Evolutionary conservation across 2,329 filamentous ascomycete genomes (phyloP).

Genomic region (Pseudocercospora pini-densiflorae): DNA sequence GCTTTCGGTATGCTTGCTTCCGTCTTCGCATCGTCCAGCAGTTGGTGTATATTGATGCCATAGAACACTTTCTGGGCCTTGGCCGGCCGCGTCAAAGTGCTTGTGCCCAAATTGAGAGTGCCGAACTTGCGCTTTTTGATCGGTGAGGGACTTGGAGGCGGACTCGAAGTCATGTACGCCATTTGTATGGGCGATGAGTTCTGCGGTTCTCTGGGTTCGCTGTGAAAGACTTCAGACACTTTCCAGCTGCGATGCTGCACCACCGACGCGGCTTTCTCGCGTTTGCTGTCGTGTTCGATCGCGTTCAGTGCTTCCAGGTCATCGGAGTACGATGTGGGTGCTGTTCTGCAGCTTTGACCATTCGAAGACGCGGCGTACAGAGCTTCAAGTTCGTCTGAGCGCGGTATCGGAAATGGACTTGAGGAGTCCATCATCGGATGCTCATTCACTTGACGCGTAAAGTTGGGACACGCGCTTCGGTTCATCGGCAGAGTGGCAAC

Average conservation of each 20-base stretch:
- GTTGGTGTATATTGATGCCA: slow-evolving; percentile 85
- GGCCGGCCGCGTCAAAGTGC: slow-evolving; percentile 51
- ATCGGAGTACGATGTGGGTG: slow-evolving; percentile 32
- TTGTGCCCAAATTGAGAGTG: slow-evolving; percentile 36
- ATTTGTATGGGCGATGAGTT: slow-evolving; percentile 63
- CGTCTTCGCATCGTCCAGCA: slow-evolving; percentile 73
- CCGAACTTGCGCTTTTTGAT: slow-evolving; percentile 38
- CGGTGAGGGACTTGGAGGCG: slow-evolving; percentile 55
- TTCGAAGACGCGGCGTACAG: slow-evolving; percentile 16
- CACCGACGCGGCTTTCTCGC: slow-evolving; percentile 48
- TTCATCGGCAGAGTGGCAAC: neutral
- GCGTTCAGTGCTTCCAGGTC: slow-evolving; percentile 47
- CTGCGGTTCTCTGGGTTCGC: slow-evolving; percentile 43
- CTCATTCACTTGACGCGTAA: slow-evolving; percentile 10
- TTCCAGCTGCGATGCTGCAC: slow-evolving; percentile 59
- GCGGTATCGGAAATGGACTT: slow-evolving; percentile 20
- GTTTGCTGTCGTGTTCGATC: slow-evolving; percentile 51
- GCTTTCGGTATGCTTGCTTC: slow-evolving; percentile 54
- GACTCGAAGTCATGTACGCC: slow-evolving; percentile 61
- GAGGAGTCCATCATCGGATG: slow-evolving; percentile 14
- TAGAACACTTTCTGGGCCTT: slow-evolving; percentile 80
- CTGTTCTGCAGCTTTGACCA: slow-evolving; percentile 14
- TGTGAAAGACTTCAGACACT: slow-evolving; percentile 52
- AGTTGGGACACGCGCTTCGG: neutral
- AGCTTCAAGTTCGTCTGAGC: slow-evolving; percentile 24